Conservation (phyloP, 495 filamentous ascomycete species). For the Cladorrhinum samala region DNA sequence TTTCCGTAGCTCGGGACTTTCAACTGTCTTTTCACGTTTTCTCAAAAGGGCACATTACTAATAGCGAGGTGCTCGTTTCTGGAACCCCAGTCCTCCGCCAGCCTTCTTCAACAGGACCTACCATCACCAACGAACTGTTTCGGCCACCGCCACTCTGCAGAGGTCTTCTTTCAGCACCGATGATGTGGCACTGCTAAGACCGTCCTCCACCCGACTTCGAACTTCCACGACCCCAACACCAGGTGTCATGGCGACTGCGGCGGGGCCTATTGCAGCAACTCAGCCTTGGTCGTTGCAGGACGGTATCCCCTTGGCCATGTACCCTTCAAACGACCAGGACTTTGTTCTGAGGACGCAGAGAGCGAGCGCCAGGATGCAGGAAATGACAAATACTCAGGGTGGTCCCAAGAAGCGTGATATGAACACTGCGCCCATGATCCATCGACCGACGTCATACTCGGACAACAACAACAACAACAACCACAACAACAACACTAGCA, state of each 20-base stretch:
- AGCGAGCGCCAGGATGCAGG: slow-evolving; percentile 18
- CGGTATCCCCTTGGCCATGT: slow-evolving; percentile 17
- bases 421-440: slow-evolving; percentile 9
- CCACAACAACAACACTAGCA: not conserved
- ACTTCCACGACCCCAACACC: slow-evolving; percentile 2
- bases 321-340: slow-evolving; percentile 25
- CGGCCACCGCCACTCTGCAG: slow-evolving; percentile 10
- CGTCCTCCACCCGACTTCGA: slow-evolving; percentile 4
- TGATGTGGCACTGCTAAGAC: slow-evolving; percentile 13
- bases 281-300: slow-evolving; percentile 6
- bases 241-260: slow-evolving; percentile 8
- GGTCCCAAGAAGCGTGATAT: not conserved
- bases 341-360: slow-evolving; percentile 21
- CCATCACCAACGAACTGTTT: slow-evolving; percentile 14
- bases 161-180: slow-evolving; percentile 6
- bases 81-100: slow-evolving; percentile 13
- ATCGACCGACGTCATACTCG: slow-evolving; percentile 11
- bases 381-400: slow-evolving; percentile 4
- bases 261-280: slow-evolving; percentile 1
- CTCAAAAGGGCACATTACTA: not conserved
- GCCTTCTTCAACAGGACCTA: slow-evolving; percentile 16
- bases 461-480: slow-evolving; percentile 1
- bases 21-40: not conserved
- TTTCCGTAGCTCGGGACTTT: not conserved
- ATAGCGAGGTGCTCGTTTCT: not conserved